Conservation (phyloP, 2,329 filamentous ascomycete species). For the Ascochyta pisi region DNA sequence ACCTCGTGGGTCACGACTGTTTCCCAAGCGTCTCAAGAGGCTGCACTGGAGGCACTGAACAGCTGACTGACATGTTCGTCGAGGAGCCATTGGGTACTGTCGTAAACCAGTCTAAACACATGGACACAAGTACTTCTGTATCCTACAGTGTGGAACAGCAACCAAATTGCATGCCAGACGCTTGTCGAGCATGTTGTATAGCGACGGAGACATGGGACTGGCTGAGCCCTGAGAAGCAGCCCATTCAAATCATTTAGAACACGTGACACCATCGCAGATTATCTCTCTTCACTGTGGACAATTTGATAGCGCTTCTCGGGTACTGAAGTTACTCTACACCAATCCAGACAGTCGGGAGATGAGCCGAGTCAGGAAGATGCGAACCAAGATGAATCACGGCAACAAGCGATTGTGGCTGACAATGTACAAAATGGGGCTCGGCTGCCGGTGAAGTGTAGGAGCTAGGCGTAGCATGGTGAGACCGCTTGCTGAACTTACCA, state of each 20-base stretch:
- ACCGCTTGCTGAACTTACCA: constrained; percentile 15
- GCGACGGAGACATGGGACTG: neutral
- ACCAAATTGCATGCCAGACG: too few relatives aligned
- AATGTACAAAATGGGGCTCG: constrained; percentile 2
- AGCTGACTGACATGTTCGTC: too few relatives aligned
- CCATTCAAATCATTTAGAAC: neutral
- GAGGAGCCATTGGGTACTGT: too few relatives aligned
- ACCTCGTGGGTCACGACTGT: neutral
- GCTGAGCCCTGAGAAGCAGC: neutral
- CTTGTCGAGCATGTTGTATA: neutral
- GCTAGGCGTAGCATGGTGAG: constrained; percentile 5
- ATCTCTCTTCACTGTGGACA: neutral
- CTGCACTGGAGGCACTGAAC: neutral
- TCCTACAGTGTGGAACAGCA: neutral
- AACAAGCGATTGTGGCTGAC: constrained; percentile 5
- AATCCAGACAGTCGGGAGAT: constrained; percentile 9
- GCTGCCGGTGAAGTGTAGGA: constrained; percentile 1
- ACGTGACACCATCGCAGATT: neutral
- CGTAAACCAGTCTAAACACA: too few relatives aligned
- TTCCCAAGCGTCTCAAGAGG: neutral
- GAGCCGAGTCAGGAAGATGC: neutral
- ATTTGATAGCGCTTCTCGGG: neutral
- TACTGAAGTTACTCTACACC: neutral
- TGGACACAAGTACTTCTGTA: too few relatives aligned
- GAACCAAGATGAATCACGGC: constrained; percentile 1